These are phyloP conservation scores for Ganoderma sinense DNA, from an alignment of 1,284 basidiomycete genomes.

Conservation along the genomic window DNA sequence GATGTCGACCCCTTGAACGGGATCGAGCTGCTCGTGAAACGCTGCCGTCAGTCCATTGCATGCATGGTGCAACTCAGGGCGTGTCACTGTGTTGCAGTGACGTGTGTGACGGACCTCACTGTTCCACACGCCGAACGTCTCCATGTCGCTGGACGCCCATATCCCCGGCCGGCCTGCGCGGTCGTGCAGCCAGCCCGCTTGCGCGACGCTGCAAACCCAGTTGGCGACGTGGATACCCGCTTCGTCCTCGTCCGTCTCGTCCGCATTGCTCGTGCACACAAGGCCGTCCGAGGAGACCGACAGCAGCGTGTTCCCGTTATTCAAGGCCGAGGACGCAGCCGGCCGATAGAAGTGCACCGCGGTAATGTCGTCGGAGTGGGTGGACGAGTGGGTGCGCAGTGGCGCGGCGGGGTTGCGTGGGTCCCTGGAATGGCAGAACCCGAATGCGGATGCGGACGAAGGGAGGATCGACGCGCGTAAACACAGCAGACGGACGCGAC, in stretches of 20 bases:
- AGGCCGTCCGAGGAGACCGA: slow-evolving; percentile 81
- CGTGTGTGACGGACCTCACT: slow-evolving; percentile 50
- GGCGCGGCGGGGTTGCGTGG: slow-evolving; percentile 58
- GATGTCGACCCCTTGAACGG: slow-evolving; percentile 43
- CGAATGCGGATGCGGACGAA: neutral
- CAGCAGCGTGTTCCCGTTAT: slow-evolving; percentile 52
- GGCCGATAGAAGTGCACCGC: slow-evolving; percentile 59
- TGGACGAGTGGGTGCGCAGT: slow-evolving; percentile 61
- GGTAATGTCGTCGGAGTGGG: slow-evolving; percentile 84
- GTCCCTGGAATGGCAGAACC: slow-evolving; percentile 54
- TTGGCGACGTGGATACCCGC: slow-evolving; percentile 72
- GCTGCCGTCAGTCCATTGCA: neutral
- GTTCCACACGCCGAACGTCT: slow-evolving; percentile 82
- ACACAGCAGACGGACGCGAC: neutral
- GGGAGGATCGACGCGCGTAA: slow-evolving; percentile 6
- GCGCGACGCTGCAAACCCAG: slow-evolving; percentile 79
- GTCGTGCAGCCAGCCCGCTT: slow-evolving; percentile 69
- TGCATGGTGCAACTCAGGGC: neutral
- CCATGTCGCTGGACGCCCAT: slow-evolving; percentile 87
- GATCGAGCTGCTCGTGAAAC: slow-evolving; percentile 41
- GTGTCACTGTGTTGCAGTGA: neutral
- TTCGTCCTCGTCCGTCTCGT: slow-evolving; percentile 80
- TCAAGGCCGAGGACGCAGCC: slow-evolving; percentile 20
- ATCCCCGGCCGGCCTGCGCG: slow-evolving; percentile 45
- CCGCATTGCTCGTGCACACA: slow-evolving; percentile 67